These are phyloP conservation scores for Monosporozyma siamensis DNA, from an alignment of 805 yeast genomes.

Conservation along the genomic window DNA sequence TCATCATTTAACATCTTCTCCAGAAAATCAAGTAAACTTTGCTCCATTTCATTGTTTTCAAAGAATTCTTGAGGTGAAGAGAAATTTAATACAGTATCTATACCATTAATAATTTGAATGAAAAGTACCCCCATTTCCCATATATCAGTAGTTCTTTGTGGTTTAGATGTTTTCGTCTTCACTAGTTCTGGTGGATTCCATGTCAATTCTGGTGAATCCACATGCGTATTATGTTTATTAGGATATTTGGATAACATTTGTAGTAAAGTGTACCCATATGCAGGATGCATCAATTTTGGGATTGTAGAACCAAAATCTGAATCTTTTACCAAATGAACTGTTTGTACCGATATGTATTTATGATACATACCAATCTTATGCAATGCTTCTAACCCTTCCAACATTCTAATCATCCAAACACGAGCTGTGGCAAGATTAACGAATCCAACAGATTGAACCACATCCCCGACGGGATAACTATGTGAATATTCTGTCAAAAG, in stretches of 20 bases:
- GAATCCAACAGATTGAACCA: conserved; percentile 57
- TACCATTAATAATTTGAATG: conserved; percentile 54
- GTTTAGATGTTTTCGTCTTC: conserved; percentile 33
- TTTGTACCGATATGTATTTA: conserved; percentile 52
- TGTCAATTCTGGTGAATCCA: conserved; percentile 15
- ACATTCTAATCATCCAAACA: conserved; percentile 76
- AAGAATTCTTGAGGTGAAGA: conserved; percentile 59
- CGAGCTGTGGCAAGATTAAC: conserved; percentile 71
- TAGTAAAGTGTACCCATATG: conserved; percentile 45
- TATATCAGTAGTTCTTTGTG: conserved; percentile 77
- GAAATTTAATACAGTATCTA: conserved; percentile 44
- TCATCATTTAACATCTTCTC: conserved; percentile 53
- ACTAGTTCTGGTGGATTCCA: conserved; percentile 81
- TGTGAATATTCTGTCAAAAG: conserved; percentile 57
- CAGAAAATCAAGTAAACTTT: conserved; percentile 57
- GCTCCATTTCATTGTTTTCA: conserved; percentile 37
- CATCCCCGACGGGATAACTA: conserved; percentile 50
- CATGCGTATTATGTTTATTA: conserved; percentile 21
- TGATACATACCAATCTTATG: conserved; percentile 84
- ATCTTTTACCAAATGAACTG: conserved; percentile 45
- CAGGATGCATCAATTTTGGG: conserved; percentile 51
- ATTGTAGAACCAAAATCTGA: conserved; percentile 44
- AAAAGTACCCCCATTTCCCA: conserved; percentile 87
- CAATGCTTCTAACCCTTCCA: conserved; percentile 75
- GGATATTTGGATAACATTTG: conserved; percentile 34